Evolutionary conservation across 1,139 yeast species (phyloP).

Genomic region (Debaryomyces coudertii): DNA sequence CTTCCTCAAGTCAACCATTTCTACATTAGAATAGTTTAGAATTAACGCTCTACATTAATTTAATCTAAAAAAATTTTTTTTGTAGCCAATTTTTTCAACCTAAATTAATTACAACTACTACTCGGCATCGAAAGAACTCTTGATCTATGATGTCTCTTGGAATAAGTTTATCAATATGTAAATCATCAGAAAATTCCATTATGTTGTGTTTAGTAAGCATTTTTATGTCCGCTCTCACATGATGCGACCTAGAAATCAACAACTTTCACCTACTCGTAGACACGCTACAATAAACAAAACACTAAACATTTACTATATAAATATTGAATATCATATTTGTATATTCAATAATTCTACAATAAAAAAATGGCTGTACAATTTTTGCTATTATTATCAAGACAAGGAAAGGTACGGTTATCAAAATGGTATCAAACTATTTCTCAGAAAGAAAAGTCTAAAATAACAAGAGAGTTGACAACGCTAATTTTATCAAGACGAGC

Average conservation of each 20-base stretch:
- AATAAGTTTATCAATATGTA: neutral
- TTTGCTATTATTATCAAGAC: constrained; percentile 81
- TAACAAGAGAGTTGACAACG: constrained; percentile 85
- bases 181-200: neutral
- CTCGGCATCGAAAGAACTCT: neutral
- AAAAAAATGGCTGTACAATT: constrained; percentile 70
- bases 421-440: constrained; percentile 90
- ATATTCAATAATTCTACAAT: neutral
- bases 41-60: neutral
- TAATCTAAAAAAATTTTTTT: neutral
- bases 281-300: neutral
- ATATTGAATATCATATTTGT: neutral
- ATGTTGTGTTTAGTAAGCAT: neutral
- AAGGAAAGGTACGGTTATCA: constrained; percentile 89
- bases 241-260: constrained; percentile 5
- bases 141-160: neutral
- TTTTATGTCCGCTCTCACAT: constrained; percentile 5
- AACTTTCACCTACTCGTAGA: neutral
- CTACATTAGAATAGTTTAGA: constrained; percentile 17
- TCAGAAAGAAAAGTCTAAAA: constrained; percentile 81
- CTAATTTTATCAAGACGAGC: constrained; percentile 82
- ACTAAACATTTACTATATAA: neutral
- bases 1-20: constrained; percentile 38
- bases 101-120: neutral
- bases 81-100: neutral